These are phyloP conservation scores for Aspergillus coremiiformis DNA, from an alignment of 495 filamentous ascomycete genomes.

Conservation along the genomic window DNA sequence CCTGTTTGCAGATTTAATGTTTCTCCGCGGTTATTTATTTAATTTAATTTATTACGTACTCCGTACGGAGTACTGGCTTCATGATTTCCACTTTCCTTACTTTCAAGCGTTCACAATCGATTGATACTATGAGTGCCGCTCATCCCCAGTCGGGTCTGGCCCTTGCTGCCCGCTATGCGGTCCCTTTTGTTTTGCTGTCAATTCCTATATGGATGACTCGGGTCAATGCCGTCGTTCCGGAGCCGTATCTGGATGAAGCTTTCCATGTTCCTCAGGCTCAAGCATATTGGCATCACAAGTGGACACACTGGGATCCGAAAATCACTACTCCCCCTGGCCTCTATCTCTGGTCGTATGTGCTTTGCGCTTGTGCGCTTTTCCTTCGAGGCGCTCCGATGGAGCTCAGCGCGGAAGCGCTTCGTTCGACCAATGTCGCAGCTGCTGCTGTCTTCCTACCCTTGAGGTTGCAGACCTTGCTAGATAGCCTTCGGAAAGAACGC, in stretches of 20 bases:
- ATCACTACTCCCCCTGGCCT: conserved; percentile 93
- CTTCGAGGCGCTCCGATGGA: conserved; percentile 35
- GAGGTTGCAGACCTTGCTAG: conserved; percentile 36
- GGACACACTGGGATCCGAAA: conserved; percentile 82
- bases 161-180: conserved; percentile 35
- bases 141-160: conserved; percentile 31
- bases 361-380: conserved; percentile 27
- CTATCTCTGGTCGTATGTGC: conserved; percentile 51
- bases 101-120: conserved; percentile 1
- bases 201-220: conserved; percentile 34
- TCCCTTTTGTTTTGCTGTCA: conserved; percentile 36
- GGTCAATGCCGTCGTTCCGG: conserved; percentile 48
- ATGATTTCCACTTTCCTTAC: neutral
- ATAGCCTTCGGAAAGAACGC: conserved; percentile 29
- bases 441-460: conserved; percentile 34
- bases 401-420: conserved; percentile 31
- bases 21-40: neutral
- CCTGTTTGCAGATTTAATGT: conserved; percentile 24
- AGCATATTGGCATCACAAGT: conserved; percentile 70
- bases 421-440: conserved; percentile 35
- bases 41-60: neutral
- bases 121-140: conserved; percentile 30
- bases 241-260: conserved; percentile 89
- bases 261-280: conserved; percentile 94
- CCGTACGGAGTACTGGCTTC: neutral